A percentile compares a stretch with the other conserved stretches of the same genome.
phyloP scores from a whole-genome alignment of 2,329 filamentous ascomycete species.

The Calycina herbarum region DNA sequence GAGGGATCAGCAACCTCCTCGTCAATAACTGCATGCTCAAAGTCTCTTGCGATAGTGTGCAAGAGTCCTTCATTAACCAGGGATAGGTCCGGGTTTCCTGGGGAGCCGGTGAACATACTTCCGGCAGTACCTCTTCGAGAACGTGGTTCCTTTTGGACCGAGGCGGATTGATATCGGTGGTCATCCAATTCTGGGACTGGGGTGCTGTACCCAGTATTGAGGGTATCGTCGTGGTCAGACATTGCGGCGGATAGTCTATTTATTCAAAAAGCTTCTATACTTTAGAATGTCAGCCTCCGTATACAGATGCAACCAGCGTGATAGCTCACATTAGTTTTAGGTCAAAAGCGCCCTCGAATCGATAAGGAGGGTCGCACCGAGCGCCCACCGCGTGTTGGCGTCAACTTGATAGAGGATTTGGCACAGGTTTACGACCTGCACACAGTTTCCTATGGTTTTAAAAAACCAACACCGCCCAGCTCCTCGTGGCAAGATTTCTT shows the following conservation, averaged over 20 bases:
- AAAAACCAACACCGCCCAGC: conserved; percentile 23
- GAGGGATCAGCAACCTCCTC: conserved; percentile 61
- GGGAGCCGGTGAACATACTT: conserved; percentile 59
- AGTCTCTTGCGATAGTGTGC: conserved; percentile 68
- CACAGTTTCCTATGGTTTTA: conserved; percentile 28
- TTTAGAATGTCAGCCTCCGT: conserved; percentile 26
- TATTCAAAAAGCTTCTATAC: conserved; percentile 44
- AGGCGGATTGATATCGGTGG: conserved; percentile 69
- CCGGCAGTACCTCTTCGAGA: conserved; percentile 72
- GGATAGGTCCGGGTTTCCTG: conserved; percentile 41
- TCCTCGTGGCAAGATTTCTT: conserved; percentile 21
- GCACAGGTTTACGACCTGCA: conserved; percentile 40
- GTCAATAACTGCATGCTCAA: conserved; percentile 81
- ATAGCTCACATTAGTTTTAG: conserved; percentile 11
- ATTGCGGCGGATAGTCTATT: conserved; percentile 48
- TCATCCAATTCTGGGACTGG: conserved; percentile 83
- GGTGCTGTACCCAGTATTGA: conserved; percentile 67
- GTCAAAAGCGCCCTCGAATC: conserved; percentile 25
- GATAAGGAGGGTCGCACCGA: conserved; percentile 51
- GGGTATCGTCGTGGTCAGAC: conserved; percentile 65
- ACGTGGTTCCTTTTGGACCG: conserved; percentile 56
- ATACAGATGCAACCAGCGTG: not conserved
- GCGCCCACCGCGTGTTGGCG: conserved; percentile 51
- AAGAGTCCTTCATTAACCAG: conserved; percentile 41
- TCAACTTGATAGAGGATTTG: conserved; percentile 49